phyloP scores from a whole-genome alignment of 2,329 filamentous ascomycete species.

The Raffaelea albimanens region DNA sequence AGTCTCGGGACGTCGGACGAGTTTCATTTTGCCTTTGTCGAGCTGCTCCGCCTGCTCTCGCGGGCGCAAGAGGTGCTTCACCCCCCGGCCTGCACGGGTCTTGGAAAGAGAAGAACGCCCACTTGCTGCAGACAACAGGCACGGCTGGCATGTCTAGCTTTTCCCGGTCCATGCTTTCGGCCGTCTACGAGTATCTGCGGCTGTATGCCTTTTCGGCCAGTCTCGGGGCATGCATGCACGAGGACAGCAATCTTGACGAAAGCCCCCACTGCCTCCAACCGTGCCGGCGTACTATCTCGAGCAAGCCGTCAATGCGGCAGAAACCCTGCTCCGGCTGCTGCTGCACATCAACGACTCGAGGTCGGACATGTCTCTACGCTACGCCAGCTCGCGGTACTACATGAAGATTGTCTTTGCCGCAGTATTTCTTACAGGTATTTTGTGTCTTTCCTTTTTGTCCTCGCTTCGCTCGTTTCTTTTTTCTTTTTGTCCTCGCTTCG shows the following conservation, averaged over 20 bases:
- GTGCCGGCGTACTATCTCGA: neutral
- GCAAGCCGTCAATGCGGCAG: neutral
- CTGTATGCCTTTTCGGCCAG: neutral
- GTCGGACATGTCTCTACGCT: neutral
- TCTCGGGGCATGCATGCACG: neutral
- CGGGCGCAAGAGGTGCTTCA: neutral
- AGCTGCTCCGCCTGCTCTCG: neutral
- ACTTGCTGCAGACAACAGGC: neutral
- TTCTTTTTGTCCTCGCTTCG: too few species aligned
- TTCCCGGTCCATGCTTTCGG: neutral
- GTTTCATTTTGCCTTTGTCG: neutral
- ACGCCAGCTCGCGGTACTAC: neutral
- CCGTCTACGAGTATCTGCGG: neutral
- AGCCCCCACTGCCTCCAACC: neutral
- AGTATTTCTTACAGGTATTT: neutral
- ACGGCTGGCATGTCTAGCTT: neutral
- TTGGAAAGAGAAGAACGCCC: neutral
- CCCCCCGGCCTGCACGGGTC: neutral
- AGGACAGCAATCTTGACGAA: neutral
- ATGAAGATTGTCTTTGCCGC: neutral
- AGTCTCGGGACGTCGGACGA: neutral
- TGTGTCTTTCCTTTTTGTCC: neutral
- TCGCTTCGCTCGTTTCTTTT: too few species aligned
- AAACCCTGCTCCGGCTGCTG: neutral
- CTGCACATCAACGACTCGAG: neutral